A percentile compares a stretch with the other conserved stretches of the same genome.
phyloP scores from a whole-genome alignment of 1,139 yeast genomes.

The Candida anutae region DNA sequence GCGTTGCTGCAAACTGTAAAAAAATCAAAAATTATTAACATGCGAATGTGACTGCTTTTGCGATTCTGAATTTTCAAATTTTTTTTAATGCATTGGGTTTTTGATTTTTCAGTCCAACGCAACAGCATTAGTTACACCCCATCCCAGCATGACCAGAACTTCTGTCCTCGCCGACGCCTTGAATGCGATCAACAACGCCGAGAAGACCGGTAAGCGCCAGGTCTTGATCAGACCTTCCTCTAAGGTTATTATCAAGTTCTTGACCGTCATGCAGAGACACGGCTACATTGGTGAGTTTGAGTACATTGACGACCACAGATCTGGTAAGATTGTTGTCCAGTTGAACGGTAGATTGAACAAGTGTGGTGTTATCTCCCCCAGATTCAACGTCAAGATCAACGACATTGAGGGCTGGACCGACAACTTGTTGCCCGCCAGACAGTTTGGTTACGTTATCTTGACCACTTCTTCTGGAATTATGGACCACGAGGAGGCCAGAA shows the following conservation, averaged over 20 bases:
- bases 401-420: constrained; percentile 98
- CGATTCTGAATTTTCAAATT: no score
- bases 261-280: constrained; percentile 97
- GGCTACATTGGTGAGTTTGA: constrained; percentile 98
- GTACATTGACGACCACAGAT: constrained; percentile 98
- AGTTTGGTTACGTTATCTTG: constrained; percentile 92
- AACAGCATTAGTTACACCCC: no score
- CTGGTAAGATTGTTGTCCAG: constrained; percentile 95
- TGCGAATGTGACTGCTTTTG: no score
- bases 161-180: constrained; percentile 99
- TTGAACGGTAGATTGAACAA: constrained; percentile 97
- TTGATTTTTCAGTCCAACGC: no score
- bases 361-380: constrained; percentile 97
- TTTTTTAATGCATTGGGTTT: no score
- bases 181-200: constrained; percentile 98
- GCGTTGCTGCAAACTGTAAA: constrained; percentile 7
- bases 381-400: constrained; percentile 89
- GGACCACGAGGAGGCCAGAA: constrained; percentile 99
- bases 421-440: constrained; percentile 97
- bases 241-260: constrained; percentile 94
- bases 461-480: constrained; percentile 99
- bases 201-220: constrained; percentile 99
- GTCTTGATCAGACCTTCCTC: constrained; percentile 98
- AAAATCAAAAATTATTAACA: constrained; percentile 5
- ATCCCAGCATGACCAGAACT: constrained; percentile 95